Conservation (phyloP, 768 basidiomycete species). For the Cystofilobasidium bisporidii region DNA sequence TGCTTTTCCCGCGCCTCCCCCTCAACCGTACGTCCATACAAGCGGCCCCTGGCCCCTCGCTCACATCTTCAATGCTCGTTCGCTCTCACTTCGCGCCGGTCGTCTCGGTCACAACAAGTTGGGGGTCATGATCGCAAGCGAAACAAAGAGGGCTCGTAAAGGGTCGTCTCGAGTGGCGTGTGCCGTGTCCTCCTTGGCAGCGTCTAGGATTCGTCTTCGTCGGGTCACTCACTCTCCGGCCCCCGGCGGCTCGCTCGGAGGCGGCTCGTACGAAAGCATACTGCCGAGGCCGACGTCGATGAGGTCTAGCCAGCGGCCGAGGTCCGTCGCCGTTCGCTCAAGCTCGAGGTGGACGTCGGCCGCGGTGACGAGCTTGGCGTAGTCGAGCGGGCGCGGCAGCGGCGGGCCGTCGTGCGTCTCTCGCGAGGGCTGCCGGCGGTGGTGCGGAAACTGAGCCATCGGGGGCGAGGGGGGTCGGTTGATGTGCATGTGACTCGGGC, state of each 20-base stretch:
- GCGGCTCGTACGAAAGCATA: conserved; percentile 4
- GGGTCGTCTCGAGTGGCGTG: too few relatives aligned
- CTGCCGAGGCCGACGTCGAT: conserved; percentile 20
- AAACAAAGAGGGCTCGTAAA: too few relatives aligned
- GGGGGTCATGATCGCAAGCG: too few relatives aligned
- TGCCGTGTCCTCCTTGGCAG: too few relatives aligned
- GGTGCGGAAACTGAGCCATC: neutral
- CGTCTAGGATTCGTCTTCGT: too few relatives aligned
- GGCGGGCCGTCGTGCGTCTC: neutral
- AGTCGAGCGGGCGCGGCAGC: conserved; percentile 12
- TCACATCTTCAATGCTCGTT: too few relatives aligned
- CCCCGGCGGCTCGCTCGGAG: neutral
- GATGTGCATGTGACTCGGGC: neutral
- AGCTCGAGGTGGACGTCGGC: conserved; percentile 13
- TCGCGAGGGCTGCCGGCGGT: neutral
- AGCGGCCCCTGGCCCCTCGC: too few relatives aligned
- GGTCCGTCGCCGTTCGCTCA: conserved; percentile 19
- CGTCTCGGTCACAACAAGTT: too few relatives aligned
- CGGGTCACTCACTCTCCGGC: neutral
- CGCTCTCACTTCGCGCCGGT: too few relatives aligned
- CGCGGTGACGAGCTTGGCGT: conserved; percentile 15
- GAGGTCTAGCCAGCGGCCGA: conserved; percentile 24
- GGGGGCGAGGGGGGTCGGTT: neutral
- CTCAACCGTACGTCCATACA: too few relatives aligned
- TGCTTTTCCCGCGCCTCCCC: too few relatives aligned